Percentiles rank a stretch among this genome's conserved stretches.
Conservation (phyloP, 2,329 filamentous ascomycete genomes). For the Metarhizium rileyi region DNA sequence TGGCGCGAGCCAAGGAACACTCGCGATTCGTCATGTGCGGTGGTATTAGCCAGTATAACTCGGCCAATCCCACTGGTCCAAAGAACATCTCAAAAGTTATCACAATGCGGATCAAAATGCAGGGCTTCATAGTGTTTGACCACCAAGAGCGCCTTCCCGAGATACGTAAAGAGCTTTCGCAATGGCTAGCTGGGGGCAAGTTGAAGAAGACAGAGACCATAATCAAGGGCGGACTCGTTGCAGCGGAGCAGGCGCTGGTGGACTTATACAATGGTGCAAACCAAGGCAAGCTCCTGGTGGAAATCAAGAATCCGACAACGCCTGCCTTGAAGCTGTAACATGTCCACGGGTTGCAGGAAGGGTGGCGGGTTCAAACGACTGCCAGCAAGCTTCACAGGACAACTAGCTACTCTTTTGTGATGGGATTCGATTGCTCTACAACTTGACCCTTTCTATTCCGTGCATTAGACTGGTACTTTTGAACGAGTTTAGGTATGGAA, state of each 20-base stretch:
- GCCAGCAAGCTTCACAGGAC: too few relatives aligned
- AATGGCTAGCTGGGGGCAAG: slow-evolving; percentile 64
- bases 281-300: slow-evolving; percentile 55
- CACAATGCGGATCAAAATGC: slow-evolving; percentile 48
- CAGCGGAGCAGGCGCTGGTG: slow-evolving; percentile 52
- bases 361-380: too few relatives aligned
- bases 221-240: slow-evolving; percentile 55
- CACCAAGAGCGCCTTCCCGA: slow-evolving; percentile 45
- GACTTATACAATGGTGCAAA: slow-evolving; percentile 61
- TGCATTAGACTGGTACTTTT: too few relatives aligned
- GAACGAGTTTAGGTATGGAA: too few relatives aligned
- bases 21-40: slow-evolving; percentile 65
- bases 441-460: too few relatives aligned
- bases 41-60: slow-evolving; percentile 60
- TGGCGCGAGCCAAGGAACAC: slow-evolving; percentile 51
- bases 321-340: slow-evolving; percentile 13
- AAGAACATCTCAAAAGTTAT: slow-evolving; percentile 44
- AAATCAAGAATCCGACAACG: slow-evolving; percentile 31
- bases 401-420: too few relatives aligned
- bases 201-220: slow-evolving; percentile 63
- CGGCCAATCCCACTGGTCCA: slow-evolving; percentile 42
- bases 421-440: too few relatives aligned
- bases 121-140: slow-evolving; percentile 68
- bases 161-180: slow-evolving; percentile 50
- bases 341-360: too few relatives aligned